Conservation (phyloP, 495 filamentous ascomycete species). For the Aspergillus sclerotioniger region DNA sequence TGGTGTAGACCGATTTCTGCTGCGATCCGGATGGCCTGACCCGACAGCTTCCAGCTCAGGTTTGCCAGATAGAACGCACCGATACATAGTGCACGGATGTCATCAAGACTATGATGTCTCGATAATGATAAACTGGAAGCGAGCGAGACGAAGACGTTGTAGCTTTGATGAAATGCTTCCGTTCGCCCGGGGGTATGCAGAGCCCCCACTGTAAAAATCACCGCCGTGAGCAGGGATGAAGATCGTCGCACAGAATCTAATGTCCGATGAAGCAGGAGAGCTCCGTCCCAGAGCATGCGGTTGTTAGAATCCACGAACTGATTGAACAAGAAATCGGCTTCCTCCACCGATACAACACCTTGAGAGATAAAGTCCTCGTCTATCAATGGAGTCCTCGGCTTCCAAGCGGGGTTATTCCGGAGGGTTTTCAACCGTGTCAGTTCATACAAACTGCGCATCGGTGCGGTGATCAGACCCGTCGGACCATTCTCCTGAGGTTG, state of each 20-base stretch:
- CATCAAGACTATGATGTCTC: conserved; percentile 31
- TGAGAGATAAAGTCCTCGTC: conserved; percentile 35
- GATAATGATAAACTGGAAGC: conserved; percentile 32
- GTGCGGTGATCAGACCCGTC: conserved; percentile 30
- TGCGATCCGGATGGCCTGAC: conserved; percentile 35
- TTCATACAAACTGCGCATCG: conserved; percentile 43
- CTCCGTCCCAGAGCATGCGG: conserved; percentile 36
- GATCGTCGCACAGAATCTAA: conserved; percentile 25
- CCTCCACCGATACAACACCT: conserved; percentile 28
- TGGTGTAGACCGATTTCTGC: conserved; percentile 35
- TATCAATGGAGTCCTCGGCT: conserved; percentile 20
- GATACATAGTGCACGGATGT: conserved; percentile 35
- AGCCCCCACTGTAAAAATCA: conserved; percentile 35
- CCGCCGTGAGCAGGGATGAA: conserved; percentile 32
- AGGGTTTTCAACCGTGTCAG: conserved; percentile 39
- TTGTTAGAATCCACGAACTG: conserved; percentile 33
- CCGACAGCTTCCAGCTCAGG: conserved; percentile 38
- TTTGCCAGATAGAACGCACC: conserved; percentile 38
- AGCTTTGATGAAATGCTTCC: conserved; percentile 31
- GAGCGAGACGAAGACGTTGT: conserved; percentile 32
- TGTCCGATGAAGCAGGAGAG: conserved; percentile 25
- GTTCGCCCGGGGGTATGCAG: conserved; percentile 30
- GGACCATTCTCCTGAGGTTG: background rate
- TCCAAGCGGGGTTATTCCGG: conserved; percentile 17
- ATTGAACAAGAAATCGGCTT: conserved; percentile 31